phyloP scores from a whole-genome alignment of 169 alveolate genomes.

The Cardiosporidium cionae region DNA sequence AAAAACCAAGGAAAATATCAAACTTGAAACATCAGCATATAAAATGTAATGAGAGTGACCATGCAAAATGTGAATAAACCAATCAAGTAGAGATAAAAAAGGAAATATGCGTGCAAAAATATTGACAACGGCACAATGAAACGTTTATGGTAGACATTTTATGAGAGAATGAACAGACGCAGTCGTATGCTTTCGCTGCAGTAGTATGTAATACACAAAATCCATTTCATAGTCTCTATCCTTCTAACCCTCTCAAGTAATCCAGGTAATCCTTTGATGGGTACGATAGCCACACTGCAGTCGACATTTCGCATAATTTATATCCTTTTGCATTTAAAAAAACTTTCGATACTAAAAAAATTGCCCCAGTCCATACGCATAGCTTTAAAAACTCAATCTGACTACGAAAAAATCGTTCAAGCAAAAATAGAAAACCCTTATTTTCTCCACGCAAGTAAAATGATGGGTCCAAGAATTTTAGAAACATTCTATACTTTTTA shows the following conservation, averaged over 20 bases:
- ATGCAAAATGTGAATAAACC: not conserved
- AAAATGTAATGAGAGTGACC: not conserved
- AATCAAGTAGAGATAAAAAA: no score
- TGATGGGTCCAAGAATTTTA: not conserved
- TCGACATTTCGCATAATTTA: not conserved
- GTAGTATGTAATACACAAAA: not conserved
- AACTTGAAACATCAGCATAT: not conserved
- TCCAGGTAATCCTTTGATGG: not conserved
- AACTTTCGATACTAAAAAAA: not conserved
- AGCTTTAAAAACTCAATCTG: not conserved
- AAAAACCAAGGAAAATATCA: not conserved
- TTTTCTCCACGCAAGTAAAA: not conserved
- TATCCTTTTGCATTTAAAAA: not conserved
- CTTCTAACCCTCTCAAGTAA: not conserved
- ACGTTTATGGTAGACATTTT: not conserved
- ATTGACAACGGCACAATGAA: not conserved
- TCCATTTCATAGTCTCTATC: not conserved
- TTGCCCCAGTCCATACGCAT: not conserved
- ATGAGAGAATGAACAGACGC: not conserved
- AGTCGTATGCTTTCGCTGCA: not conserved
- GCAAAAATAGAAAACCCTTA: not conserved
- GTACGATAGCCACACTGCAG: not conserved
- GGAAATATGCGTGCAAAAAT: not conserved
- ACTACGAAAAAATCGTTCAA: not conserved
- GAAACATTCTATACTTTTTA: not conserved